These are phyloP conservation scores for Thalassiosira ordinaria DNA, from an alignment of 352 stramenopile species.

Conservation along the genomic window DNA sequence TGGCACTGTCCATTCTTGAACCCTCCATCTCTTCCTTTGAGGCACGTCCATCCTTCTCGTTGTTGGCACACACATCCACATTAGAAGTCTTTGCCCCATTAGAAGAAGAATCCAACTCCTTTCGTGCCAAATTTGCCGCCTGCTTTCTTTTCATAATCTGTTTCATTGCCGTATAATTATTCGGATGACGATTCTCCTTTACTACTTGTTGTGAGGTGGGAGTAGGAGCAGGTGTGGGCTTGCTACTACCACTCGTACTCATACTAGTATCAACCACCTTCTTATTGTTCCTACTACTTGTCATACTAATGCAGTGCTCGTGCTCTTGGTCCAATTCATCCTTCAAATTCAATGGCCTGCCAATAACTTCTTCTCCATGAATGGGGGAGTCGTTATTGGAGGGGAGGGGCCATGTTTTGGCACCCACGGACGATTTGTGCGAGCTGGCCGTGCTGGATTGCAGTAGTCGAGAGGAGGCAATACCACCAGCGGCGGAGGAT, in stretches of 20 bases:
- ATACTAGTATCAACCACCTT: too few species aligned
- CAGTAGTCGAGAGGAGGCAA: too few species aligned
- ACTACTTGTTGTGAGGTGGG: not conserved
- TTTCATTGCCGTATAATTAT: constrained; percentile 44
- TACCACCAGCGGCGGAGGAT: too few species aligned
- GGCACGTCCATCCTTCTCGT: not conserved
- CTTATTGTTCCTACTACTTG: too few species aligned
- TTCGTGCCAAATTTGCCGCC: not conserved
- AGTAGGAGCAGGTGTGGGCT: too few species aligned
- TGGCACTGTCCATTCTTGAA: not conserved
- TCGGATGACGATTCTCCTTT: constrained; percentile 28
- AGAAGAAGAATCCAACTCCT: not conserved
- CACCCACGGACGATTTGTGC: not conserved
- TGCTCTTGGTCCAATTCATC: constrained; percentile 16
- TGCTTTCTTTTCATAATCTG: constrained; percentile 43
- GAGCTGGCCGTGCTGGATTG: not conserved
- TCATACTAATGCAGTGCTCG: too few species aligned
- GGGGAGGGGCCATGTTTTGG: not conserved
- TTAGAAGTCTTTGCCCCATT: not conserved
- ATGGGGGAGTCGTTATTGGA: not conserved
- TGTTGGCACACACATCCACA: not conserved
- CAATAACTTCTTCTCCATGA: not conserved
- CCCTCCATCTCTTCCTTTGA: not conserved
- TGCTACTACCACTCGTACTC: too few species aligned
- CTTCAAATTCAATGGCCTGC: constrained; percentile 25